Evolutionary conservation across 1,139 yeast species (phyloP), one percentile per base, ranked within the genome.

Genomic region (Nakaseomyces uthaithaninus): DNA sequence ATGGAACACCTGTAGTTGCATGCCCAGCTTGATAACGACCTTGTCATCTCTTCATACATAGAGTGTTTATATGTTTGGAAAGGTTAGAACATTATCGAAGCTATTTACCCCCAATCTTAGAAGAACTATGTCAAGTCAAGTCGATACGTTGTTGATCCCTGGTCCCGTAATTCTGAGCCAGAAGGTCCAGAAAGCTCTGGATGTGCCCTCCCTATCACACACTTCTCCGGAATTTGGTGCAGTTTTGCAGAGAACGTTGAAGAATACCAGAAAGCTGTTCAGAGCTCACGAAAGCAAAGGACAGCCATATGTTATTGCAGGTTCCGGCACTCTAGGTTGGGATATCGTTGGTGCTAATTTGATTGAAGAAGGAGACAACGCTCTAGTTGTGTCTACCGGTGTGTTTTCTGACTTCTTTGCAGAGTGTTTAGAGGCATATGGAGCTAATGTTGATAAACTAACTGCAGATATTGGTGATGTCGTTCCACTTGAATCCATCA

Each of bases 301-400:
- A 23, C 95, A 85, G 66, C 86, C 91, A 6, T 74, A 82, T 49
- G 84, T 89, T 16, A 62, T 89, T 47, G 73, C 94, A 4, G 97
- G 96, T 30, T 82, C 94, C 2, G 97, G 97, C 44, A 86, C 97
- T 30, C 72, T 89, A 41, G 97, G 97, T 24, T 89, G 96, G 95
- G 97, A 89, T 57, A 69, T 89, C 46, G 81, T 77, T 36, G 94
- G 82, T 30, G 72, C 94, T 30, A 89, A 89, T 63, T 69, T 87
- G 54, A 60, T 86, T 41, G 56, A 65, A 9, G 55, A 60, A 6
- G 71, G 68, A 30, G 85, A 81, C 44, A 72, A 26, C 6, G 94
- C 79, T 6, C 72, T 89, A 52, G 86, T 87, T 20, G 70, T 89
- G 49, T 80, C 93, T 42, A 87, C 97, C n/a, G 97, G 96, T 4